Conservation (phyloP, 441 rosid species). For the Melastoma candidum region DNA sequence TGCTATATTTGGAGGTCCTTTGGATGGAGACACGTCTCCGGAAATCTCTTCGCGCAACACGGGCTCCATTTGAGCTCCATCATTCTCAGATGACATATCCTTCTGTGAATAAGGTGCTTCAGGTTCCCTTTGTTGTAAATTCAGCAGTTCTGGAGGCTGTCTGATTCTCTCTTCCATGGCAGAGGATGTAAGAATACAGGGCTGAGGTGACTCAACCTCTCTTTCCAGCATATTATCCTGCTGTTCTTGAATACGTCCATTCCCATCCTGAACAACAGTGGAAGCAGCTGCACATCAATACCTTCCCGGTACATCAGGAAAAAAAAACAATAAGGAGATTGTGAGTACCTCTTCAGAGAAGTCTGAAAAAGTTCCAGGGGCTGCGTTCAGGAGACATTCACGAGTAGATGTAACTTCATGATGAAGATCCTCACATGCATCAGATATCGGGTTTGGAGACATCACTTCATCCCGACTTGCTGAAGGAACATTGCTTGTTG, state of each 20-base stretch:
- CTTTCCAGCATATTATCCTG: no score
- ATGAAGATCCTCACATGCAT: conserved; percentile 14
- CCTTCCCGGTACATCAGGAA: no score
- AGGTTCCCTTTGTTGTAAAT: conserved; percentile 25
- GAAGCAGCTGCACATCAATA: conserved; percentile 14
- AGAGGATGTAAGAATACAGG: background rate
- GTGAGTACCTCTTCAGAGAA: no score
- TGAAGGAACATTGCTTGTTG: background rate
- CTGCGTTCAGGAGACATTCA: conserved; percentile 8
- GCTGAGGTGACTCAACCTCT: no score
- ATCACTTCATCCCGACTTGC: background rate
- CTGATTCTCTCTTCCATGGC: conserved; percentile 18
- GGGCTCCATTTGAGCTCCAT: conserved; percentile 3
- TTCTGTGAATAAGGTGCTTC: no score
- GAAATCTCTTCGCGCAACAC: no score
- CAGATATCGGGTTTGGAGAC: conserved; percentile 10
- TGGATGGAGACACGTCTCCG: no score
- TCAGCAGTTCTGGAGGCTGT: conserved; percentile 17
- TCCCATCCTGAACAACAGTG: conserved; percentile 18
- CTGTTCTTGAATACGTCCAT: background rate
- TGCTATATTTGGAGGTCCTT: no score
- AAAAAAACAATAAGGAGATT: no score
- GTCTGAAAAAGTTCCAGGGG: background rate
- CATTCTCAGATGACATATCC: conserved; percentile 10
- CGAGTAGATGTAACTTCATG: conserved; percentile 22